Conservation (phyloP, 306 rosid species). For the Trichosanthes cucumerina region DNA sequence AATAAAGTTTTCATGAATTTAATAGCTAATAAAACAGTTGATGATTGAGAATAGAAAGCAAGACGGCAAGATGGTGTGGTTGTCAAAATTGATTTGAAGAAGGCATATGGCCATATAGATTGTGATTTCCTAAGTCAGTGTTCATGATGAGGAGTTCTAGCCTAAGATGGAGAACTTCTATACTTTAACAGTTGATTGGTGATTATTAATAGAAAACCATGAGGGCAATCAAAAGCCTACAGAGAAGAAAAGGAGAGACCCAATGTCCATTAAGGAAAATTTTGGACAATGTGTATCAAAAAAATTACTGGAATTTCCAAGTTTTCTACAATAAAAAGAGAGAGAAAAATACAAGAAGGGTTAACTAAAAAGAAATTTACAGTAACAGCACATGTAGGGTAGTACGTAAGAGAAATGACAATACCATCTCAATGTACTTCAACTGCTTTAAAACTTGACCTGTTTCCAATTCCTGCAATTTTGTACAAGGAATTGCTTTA, state of each 20-base stretch:
- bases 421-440: conserved; percentile 72
- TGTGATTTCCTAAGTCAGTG: not conserved
- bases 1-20: not conserved
- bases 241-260: not conserved
- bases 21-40: not conserved
- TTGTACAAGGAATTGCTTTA: not conserved
- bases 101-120: not conserved
- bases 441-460: conserved; percentile 62
- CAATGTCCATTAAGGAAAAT: not conserved
- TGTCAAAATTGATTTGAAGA: not conserved
- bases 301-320: not conserved
- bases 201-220: not conserved
- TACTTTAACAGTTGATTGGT: not conserved
- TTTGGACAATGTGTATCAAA: not conserved
- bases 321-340: not conserved
- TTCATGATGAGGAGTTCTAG: not conserved
- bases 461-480: conserved; percentile 71
- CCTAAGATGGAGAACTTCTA: not conserved
- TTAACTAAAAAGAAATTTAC: not conserved
- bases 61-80: not conserved
- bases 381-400: not conserved
- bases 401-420: conserved; percentile 1
- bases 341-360: not conserved
- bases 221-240: not conserved
- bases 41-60: not conserved